Conservation (phyloP, 1,139 yeast genomes). For the Scheffersomyces titani region DNA sequence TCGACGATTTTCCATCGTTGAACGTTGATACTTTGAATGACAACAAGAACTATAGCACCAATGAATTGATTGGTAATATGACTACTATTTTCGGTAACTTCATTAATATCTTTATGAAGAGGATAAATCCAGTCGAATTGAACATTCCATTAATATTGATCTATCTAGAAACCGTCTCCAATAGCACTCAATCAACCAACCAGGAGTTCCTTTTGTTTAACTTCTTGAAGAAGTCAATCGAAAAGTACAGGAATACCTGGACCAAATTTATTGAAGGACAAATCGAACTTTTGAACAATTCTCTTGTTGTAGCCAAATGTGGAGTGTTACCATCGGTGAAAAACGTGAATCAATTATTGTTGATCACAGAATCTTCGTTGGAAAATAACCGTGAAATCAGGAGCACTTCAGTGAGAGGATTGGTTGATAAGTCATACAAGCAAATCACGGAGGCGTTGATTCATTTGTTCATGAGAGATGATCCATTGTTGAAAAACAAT, state of each 20-base stretch:
- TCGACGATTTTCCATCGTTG: conserved; percentile 22
- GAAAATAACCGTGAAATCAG: conserved; percentile 21
- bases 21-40: conserved; percentile 14
- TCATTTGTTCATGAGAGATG: conserved; percentile 41
- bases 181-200: conserved; percentile 46
- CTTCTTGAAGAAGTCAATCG: conserved; percentile 52
- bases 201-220: conserved; percentile 65
- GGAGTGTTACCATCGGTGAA: conserved; percentile 39
- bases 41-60: conserved; percentile 43
- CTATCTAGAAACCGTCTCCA: conserved; percentile 42
- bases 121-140: conserved; percentile 38
- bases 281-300: conserved; percentile 52
- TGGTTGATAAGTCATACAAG: conserved; percentile 45
- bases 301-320: conserved; percentile 44
- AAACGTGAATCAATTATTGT: conserved; percentile 34
- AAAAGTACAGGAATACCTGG: conserved; percentile 61
- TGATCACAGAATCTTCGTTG: conserved; percentile 36
- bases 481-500: conserved; percentile 45
- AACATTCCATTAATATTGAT: conserved; percentile 38
- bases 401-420: conserved; percentile 26
- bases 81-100: conserved; percentile 56
- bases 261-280: conserved; percentile 56
- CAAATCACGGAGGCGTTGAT: conserved; percentile 36
- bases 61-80: conserved; percentile 53
- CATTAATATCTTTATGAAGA: conserved; percentile 37